Evolutionary conservation across 352 stramenopile species (phyloP), one percentile per base, ranked within the genome.

Genomic region (Globisporangium irregulare): DNA sequence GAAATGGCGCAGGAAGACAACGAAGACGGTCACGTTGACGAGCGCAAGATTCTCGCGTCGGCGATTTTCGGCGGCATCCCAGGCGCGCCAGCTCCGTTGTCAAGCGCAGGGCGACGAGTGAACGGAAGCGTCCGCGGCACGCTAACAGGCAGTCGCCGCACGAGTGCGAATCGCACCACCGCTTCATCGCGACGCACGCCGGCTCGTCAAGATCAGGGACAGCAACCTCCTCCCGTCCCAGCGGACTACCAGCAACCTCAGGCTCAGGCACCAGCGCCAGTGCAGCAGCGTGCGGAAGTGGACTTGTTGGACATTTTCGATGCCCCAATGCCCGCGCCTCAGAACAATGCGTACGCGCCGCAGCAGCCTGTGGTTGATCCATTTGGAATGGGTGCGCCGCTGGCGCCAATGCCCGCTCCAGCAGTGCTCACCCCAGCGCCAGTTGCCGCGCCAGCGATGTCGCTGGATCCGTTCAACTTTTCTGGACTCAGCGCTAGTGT

Each of bases 61-160:
- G 95, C 95, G 9, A 89, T 99, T 58, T 99, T 99, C 78, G 97
- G 97, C 46, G 97, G 97, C 32, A 97, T 99, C 56, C 88, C 84
- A 10, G 90, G 91, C 55, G 91, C 81, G 0, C 82, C 85, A 10
- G 73, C 79, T 8, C 73, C 83, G 6, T 78, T 86, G 68, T 38
- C 78, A 34, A 68, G 41, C n/a, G 74, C 71, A 50, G 58, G 43
- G 2, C 80, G 83, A 29, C 82, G 84, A 34, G 78, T 79, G 32
- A 77, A 75, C 0, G 78, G 59, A 38, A 79, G 68, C 50, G 66
- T 72, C 25, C 59, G 67, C 5, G 10, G 53, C n/a, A 72, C 67
- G 8, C 36, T 72, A 18, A 55, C 38, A 7, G 50, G 54, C n/a
- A 63, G n/a, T 4, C 79, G 78, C 29, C 79, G 79, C 25, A 80